Evolutionary conservation across 345 rosid species (phyloP).

Genomic region (Ceriops tagal): DNA sequence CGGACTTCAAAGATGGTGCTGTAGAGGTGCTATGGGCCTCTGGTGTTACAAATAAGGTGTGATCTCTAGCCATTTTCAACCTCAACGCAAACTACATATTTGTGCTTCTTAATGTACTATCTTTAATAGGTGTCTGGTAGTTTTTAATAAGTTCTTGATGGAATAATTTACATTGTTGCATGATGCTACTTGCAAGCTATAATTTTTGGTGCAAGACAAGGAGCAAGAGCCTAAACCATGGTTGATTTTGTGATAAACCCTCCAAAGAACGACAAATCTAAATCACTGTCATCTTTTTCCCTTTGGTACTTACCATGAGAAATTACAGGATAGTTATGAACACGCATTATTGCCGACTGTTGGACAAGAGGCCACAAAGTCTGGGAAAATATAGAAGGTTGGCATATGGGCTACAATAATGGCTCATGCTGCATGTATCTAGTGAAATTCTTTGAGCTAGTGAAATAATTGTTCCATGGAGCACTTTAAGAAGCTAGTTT

Average conservation of each 20-base stretch:
- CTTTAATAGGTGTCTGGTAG: neutral
- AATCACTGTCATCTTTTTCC: neutral
- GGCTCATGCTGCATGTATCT: neutral
- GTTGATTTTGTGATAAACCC: too few relatives aligned
- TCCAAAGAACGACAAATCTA: neutral
- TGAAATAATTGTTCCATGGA: neutral
- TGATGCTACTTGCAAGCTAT: constrained; percentile 1
- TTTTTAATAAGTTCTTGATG: constrained; percentile 2
- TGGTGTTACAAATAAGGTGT: constrained; percentile 61
- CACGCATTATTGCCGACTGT: neutral
- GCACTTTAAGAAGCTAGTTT: neutral
- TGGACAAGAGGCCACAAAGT: neutral
- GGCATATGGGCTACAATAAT: neutral
- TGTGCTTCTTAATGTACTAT: neutral
- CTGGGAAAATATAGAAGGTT: neutral
- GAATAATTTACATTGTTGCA: neutral
- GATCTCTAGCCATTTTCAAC: constrained; percentile 17
- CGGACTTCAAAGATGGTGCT: constrained; percentile 62
- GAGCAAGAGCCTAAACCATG: constrained; percentile 2
- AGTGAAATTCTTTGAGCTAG: neutral
- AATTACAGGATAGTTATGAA: neutral
- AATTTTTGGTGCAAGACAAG: neutral
- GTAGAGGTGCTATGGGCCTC: constrained; percentile 85
- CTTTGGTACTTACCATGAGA: neutral
- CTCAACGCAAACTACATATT: neutral